Evolutionary conservation across 177 flowering plant genomes (phyloP), one percentile per base, ranked within the genome.

Genomic region (Vitis hybrid): DNA sequence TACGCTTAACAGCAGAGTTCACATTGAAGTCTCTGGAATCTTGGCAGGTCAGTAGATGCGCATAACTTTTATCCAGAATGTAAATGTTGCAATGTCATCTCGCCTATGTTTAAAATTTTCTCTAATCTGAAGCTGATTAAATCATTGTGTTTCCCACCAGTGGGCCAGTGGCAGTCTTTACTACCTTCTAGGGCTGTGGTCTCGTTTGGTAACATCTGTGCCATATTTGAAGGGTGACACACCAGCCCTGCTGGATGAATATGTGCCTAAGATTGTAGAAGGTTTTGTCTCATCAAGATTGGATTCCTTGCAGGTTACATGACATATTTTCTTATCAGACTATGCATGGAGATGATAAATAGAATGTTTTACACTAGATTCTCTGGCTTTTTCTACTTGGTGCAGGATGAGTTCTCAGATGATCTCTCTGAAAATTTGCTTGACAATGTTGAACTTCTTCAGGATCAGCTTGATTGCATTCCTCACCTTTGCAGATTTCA

Each of bases 401-500:
- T 63, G 5, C 66, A 63, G 66, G 66, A 15, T 63, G 50, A 50
- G 11, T 63, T 49, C 22, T 63, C 66, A 34, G 66, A 63, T 63
- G 66, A 63, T 26, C 66, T 63, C 11, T 39, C 66, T 10, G 66
- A 63, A 15, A 16, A 63, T 39, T 50, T 16, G 11, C 66, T 63
- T 5, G 66, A 63, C 53, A 63, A 45, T 63, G 66, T 49, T 49
- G 66, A 63, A 15, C 66, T 63, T 39, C 19, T 63, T 63, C 66
- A 63, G 22, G 53, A 63, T 10, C 66, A 63, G 14, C 66, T 63
- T 39, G 66, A 63, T 39, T 63, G 50, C 53, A 9, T 63, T 63
- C 66, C 66, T 9, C 22, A 34, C 66, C 66, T 63, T 11, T 63
- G 66, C 66, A 63, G 66, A 63, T 63, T 63, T 49, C 51, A 63